phyloP scores from a whole-genome alignment of 768 basidiomycete genomes.

The Boletus subcaerulescens region DNA sequence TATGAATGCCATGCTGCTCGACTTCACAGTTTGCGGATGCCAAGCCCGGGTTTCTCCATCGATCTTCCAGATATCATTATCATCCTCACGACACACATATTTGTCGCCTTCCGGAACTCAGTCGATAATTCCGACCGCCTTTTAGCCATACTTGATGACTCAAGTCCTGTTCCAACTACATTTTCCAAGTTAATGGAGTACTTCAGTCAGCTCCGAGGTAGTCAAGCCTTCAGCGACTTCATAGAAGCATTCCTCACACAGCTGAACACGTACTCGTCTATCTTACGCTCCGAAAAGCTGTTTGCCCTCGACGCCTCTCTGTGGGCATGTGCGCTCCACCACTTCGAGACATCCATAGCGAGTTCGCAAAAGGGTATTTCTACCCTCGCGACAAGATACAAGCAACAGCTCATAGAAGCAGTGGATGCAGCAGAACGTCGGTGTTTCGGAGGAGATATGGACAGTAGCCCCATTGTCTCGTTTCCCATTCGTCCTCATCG shows the following conservation, averaged over 20 bases:
- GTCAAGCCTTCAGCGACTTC: conserved; percentile 8
- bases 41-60: conserved; percentile 1
- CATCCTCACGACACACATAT: conserved; percentile 20
- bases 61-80: conserved; percentile 27
- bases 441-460: conserved; percentile 36
- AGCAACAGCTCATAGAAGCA: conserved; percentile 40
- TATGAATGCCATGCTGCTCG: conserved; percentile 17
- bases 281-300: conserved; percentile 35
- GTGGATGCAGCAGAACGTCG: conserved; percentile 52
- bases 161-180: conserved; percentile 29
- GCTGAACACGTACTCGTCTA: conserved; percentile 24
- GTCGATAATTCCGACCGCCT: conserved; percentile 10
- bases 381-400: conserved; percentile 33
- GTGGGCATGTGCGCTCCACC: conserved; percentile 48
- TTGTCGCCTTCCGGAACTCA: conserved; percentile 11
- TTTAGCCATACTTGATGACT: conserved; percentile 24
- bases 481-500: conserved; percentile 5
- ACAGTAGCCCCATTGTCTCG: conserved; percentile 15
- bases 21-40: conserved; percentile 16
- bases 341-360: conserved; percentile 39
- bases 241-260: conserved; percentile 25
- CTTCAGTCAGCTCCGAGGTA: conserved; percentile 14
- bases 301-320: conserved; percentile 47
- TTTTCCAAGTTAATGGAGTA: conserved; percentile 29
- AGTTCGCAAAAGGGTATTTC: conserved; percentile 20